Conservation (phyloP, 2,329 filamentous ascomycete species). For the Penicillium rolfsii region DNA sequence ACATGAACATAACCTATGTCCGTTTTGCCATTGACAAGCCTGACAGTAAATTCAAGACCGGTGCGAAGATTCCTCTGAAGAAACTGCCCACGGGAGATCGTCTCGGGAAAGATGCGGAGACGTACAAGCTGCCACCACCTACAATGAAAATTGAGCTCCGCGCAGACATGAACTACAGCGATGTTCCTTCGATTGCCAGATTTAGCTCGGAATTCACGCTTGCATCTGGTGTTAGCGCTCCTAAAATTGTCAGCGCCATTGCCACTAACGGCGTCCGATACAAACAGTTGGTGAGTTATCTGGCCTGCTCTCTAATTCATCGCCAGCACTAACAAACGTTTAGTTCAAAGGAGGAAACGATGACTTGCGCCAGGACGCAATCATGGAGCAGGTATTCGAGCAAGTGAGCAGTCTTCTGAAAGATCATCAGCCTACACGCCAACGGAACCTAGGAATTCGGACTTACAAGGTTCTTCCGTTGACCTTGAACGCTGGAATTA, state of each 20-base stretch:
- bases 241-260: conserved; percentile 85
- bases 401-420: conserved; percentile 89
- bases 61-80: conserved; percentile 65
- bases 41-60: conserved; percentile 68
- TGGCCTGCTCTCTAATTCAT: neutral
- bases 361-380: conserved; percentile 94
- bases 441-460: conserved; percentile 84
- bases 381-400: conserved; percentile 99
- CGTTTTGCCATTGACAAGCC: conserved; percentile 50
- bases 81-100: conserved; percentile 65
- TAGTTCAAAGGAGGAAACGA: conserved; percentile 92
- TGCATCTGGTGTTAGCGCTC: conserved; percentile 86
- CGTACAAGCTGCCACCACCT: conserved; percentile 77
- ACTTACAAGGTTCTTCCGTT: conserved; percentile 97
- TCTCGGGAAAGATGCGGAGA: conserved; percentile 65
- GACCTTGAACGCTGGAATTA: conserved; percentile 81
- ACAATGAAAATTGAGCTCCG: conserved; percentile 83
- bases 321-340: conserved; percentile 17
- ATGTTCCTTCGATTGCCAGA: conserved; percentile 71
- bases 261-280: conserved; percentile 77
- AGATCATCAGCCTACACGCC: conserved; percentile 81
- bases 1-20: conserved; percentile 69
- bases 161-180: conserved; percentile 72
- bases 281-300: conserved; percentile 72
- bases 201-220: conserved; percentile 79